Evolutionary conservation across 148 eudicot species (phyloP), one percentile per base, ranked within the genome.

Genomic region (Camellia granthamiana): DNA sequence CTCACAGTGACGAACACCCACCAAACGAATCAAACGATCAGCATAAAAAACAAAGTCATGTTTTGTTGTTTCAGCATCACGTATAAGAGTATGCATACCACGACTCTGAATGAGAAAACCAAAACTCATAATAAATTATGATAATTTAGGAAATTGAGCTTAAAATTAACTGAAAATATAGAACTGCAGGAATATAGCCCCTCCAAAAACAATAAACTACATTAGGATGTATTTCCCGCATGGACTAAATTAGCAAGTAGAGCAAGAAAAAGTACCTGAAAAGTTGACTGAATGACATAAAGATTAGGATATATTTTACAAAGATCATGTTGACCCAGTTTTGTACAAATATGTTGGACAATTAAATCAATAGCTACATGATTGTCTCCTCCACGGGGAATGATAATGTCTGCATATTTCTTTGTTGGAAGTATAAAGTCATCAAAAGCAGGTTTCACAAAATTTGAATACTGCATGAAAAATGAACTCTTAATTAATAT

Each of bases 381-480:
- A 86, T 90, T 95, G 89, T 95, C 98, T 51, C 97, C 98, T 70
- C 98, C 98, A 72, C 97, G 97, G 46, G 98, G 98, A 83, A 95
- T 95, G 71, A 95, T 95, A 30, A 95, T 90, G 83, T 95, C 98
- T 65, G 97, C 98, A 84, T 89, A 93, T 89, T 93, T 95, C 85
- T 95, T 95, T 69, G 97, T 92, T 74, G 98, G 98, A 84, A 93
- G 97, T 85, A 95, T 95, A 86, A 95, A 95, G 82, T 93, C 97
- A 84, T 95, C 98, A 85, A 95, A 95, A 70, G 98, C 98, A 81
- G 98, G 93, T 88, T 95, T 95, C 88, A 95, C 98, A 82, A 95
- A 95, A 62, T 88, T 95, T 66, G 98, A 92, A 81, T 95, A 95
- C 98, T 95, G 97, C 88, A 86, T 18, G 59, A 82, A 68, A 54